A percentile compares a stretch with the other conserved stretches of the same genome.
Evolutionary conservation across 176 grass and related monocot species (phyloP).

Genomic region (Hsuehochloa calcarea): DNA sequence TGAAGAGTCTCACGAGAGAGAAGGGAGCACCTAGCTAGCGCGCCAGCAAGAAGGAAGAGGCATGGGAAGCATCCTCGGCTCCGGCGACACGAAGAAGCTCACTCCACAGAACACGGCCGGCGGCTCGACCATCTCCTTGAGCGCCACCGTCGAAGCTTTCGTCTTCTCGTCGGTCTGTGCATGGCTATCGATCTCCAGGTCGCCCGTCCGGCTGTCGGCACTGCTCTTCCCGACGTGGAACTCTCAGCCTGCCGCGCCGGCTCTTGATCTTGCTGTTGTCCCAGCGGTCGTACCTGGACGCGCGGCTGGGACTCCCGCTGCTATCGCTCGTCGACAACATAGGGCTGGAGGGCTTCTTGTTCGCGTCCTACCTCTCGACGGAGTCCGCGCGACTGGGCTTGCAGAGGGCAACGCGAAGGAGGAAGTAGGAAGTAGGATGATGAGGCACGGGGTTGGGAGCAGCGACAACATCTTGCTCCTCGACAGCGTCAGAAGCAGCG

Average conservation of each 20-base stretch:
- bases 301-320: not conserved
- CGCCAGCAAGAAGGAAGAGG: not conserved
- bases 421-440: not conserved
- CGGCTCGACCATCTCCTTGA: not conserved
- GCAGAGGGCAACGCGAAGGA: not conserved
- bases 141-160: not conserved
- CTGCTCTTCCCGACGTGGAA: not conserved
- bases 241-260: not conserved
- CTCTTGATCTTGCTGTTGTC: not conserved
- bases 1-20: too few species aligned
- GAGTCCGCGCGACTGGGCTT: not conserved
- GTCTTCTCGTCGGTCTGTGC: not conserved
- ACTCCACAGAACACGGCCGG: not conserved
- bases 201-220: too few species aligned
- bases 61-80: constrained; percentile 5
- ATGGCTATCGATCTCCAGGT: not conserved
- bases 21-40: not conserved
- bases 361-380: not conserved
- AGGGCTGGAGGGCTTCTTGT: not conserved
- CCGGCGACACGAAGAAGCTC: not conserved
- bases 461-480: not conserved
- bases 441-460: not conserved
- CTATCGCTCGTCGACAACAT: not conserved
- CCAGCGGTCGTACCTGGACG: not conserved
- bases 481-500: constrained; percentile 15